A percentile compares a stretch with the other conserved stretches of the same genome.
phyloP scores from a whole-genome alignment of 176 grass and related monocot species.

The Cenchrus americanus region DNA sequence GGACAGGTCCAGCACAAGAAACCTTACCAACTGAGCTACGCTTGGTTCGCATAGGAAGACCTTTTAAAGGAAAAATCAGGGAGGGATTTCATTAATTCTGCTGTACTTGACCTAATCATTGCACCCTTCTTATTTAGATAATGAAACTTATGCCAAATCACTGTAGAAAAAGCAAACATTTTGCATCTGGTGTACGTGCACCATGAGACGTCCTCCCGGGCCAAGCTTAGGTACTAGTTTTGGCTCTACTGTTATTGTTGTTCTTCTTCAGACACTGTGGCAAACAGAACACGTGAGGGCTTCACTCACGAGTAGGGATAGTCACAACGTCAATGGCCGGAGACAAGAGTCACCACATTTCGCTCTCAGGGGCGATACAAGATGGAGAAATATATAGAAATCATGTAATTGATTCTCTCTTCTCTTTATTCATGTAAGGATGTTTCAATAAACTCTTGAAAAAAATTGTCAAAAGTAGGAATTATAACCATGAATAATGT shows the following conservation, averaged over 20 bases:
- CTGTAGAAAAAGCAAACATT: constrained; percentile 1
- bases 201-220: background rate
- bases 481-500: no score
- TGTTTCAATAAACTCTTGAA: background rate
- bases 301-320: background rate
- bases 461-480: no score
- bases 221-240: constrained; percentile 14
- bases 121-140: background rate
- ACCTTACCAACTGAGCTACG: no score
- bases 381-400: background rate
- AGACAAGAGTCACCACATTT: background rate
- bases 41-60: background rate
- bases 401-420: background rate
- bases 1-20: no score
- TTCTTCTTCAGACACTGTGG: background rate
- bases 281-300: constrained; percentile 14
- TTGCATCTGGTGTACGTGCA: background rate
- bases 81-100: background rate
- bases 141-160: background rate
- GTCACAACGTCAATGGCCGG: background rate
- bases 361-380: background rate
- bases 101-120: background rate
- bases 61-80: background rate
- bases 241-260: background rate
- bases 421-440: background rate